Conservation (phyloP, 1,284 basidiomycete species). For the Salmacisia buchloeana region DNA sequence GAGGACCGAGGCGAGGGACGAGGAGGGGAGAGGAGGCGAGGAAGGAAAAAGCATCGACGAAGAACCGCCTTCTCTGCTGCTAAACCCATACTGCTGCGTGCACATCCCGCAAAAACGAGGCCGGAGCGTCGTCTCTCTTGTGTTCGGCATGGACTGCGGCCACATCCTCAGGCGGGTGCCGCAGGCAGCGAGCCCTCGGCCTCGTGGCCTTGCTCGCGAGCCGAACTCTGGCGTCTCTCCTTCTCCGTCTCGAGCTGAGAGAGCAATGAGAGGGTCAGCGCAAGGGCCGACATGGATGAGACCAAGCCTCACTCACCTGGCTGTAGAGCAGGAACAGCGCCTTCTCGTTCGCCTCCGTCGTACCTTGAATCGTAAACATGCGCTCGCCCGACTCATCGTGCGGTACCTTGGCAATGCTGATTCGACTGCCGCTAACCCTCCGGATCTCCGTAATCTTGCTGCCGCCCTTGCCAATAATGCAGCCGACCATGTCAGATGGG, state of each 20-base stretch:
- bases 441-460: constrained; percentile 99
- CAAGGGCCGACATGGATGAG: neutral
- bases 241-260: constrained; percentile 42
- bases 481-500: constrained; percentile 79
- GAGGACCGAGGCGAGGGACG: no score
- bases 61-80: no score
- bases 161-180: neutral
- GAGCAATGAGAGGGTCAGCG: neutral
- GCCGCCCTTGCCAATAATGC: constrained; percentile 74
- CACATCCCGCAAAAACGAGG: neutral
- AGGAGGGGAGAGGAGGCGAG: no score
- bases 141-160: no score
- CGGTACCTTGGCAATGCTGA: constrained; percentile 94
- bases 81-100: no score
- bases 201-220: constrained; percentile 17
- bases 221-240: constrained; percentile 35
- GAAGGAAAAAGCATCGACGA: no score
- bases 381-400: constrained; percentile 97
- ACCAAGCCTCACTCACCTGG: constrained; percentile 53
- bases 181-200: constrained; percentile 14
- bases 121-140: constrained; percentile 11
- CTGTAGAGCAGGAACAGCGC: constrained; percentile 95
- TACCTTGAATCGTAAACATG: constrained; percentile 98
- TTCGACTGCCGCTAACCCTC: constrained; percentile 89
- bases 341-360: constrained; percentile 62